Conservation (phyloP, 23 red algal genomes). For the Gracilaria vermiculophylla region DNA sequence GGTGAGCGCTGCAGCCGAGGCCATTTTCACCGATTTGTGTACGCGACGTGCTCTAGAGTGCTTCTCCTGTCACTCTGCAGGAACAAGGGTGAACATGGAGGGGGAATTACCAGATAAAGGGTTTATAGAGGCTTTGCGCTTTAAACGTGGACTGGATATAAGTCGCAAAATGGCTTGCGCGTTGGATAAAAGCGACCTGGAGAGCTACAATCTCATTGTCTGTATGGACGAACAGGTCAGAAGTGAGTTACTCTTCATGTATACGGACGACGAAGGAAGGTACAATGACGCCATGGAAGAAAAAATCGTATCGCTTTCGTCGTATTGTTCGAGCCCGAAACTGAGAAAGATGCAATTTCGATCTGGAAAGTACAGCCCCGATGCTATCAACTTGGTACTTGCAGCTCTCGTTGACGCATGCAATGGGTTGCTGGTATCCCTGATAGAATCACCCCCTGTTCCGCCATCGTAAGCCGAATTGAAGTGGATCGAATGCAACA, state of each 20-base stretch:
- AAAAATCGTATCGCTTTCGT: constrained; percentile 30
- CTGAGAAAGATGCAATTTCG: constrained; percentile 47
- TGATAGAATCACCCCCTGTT: constrained; percentile 44
- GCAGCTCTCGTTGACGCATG: constrained; percentile 54
- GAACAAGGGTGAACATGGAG: constrained; percentile 22
- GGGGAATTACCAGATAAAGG: background rate
- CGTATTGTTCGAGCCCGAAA: constrained; percentile 7
- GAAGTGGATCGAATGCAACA: background rate
- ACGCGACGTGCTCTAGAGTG: constrained; percentile 24
- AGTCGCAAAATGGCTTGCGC: constrained; percentile 43
- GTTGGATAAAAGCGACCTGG: constrained; percentile 26
- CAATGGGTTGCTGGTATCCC: constrained; percentile 30
- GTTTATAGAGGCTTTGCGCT: constrained; percentile 44
- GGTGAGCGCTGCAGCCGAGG: constrained; percentile 28
- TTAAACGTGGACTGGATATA: constrained; percentile 46
- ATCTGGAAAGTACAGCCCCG: constrained; percentile 8
- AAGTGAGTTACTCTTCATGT: constrained; percentile 46
- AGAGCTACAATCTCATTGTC: constrained; percentile 52
- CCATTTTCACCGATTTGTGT: constrained; percentile 54
- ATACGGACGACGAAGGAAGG: constrained; percentile 32
- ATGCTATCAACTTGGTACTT: constrained; percentile 32
- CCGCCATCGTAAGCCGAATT: constrained; percentile 11
- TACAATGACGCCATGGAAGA: constrained; percentile 36
- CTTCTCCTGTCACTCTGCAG: constrained; percentile 41
- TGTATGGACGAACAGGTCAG: constrained; percentile 40